These are phyloP conservation scores for Lentinula detonsa DNA, from an alignment of 768 basidiomycete genomes.

Conservation along the genomic window DNA sequence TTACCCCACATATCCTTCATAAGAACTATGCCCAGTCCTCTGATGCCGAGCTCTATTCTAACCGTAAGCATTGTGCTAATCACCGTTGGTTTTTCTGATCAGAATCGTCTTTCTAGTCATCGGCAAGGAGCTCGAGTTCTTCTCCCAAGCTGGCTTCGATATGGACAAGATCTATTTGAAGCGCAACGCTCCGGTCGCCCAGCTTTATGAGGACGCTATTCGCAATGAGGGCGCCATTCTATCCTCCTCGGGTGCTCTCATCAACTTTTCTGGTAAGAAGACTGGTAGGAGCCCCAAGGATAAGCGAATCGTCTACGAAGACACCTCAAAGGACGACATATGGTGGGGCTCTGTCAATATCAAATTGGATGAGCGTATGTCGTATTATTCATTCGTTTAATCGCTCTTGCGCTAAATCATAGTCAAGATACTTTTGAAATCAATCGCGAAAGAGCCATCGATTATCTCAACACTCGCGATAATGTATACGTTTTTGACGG, in stretches of 20 bases:
- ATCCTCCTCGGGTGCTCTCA: slow-evolving; percentile 91
- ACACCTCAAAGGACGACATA: slow-evolving; percentile 92
- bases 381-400: slow-evolving; percentile 26
- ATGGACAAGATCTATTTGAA: slow-evolving; percentile 96
- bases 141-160: slow-evolving; percentile 99
- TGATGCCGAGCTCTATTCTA: slow-evolving; percentile 56
- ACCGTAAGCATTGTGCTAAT: slow-evolving; percentile 36
- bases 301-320: slow-evolving; percentile 99
- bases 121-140: slow-evolving; percentile 90
- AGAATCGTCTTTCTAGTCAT: slow-evolving; percentile 49
- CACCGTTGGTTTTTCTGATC: not conserved
- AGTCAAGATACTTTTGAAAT: slow-evolving; percentile 85
- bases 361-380: slow-evolving; percentile 82
- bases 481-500: slow-evolving; percentile 99
- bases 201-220: slow-evolving; percentile 96
- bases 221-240: slow-evolving; percentile 98
- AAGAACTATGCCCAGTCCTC: slow-evolving; percentile 74
- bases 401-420: slow-evolving; percentile 24
- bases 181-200: slow-evolving; percentile 85
- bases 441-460: slow-evolving; percentile 97
- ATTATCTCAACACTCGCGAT: slow-evolving; percentile 97
- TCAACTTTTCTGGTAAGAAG: slow-evolving; percentile 99
- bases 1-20: slow-evolving; percentile 87
- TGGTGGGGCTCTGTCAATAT: slow-evolving; percentile 99
- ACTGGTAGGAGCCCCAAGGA: slow-evolving; percentile 97